These are phyloP conservation scores for Coleophoma cylindrospora DNA, from an alignment of 2,329 filamentous ascomycete species.

Conservation along the genomic window DNA sequence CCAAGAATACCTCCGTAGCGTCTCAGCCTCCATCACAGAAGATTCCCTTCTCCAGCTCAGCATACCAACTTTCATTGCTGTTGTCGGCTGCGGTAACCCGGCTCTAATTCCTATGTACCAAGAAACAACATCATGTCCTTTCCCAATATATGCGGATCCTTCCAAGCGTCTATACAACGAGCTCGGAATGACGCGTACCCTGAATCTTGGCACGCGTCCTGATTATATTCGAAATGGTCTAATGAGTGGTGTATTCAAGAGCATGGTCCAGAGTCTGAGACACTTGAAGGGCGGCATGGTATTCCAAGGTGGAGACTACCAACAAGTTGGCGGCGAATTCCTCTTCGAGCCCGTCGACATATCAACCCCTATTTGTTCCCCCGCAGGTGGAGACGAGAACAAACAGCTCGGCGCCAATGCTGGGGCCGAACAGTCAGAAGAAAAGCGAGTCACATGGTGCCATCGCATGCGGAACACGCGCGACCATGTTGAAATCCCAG, in stretches of 20 bases:
- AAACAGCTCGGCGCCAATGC: slow-evolving; percentile 8
- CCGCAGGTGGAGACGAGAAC: slow-evolving; percentile 4
- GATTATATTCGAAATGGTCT: slow-evolving; percentile 41
- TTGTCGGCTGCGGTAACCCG: slow-evolving; percentile 52
- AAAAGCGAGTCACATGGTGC: slow-evolving; percentile 69
- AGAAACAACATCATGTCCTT: slow-evolving; percentile 41
- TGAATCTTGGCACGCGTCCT: slow-evolving; percentile 39
- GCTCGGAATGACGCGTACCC: slow-evolving; percentile 46
- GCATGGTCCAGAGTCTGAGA: slow-evolving; percentile 39
- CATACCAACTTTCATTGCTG: slow-evolving; percentile 32
- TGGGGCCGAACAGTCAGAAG: slow-evolving; percentile 28
- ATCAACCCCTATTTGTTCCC: slow-evolving; percentile 11
- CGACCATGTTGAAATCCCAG: slow-evolving; percentile 69
- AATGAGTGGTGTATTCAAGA: slow-evolving; percentile 29
- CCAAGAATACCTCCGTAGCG: slow-evolving; percentile 27
- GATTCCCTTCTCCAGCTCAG: slow-evolving; percentile 23
- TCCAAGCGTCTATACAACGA: slow-evolving; percentile 45
- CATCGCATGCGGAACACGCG: slow-evolving; percentile 76
- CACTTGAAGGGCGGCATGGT: slow-evolving; percentile 32
- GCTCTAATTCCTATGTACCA: slow-evolving; percentile 49
- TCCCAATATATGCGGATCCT: slow-evolving; percentile 53
- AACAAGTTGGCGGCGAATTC: slow-evolving; percentile 43
- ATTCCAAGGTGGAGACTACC: slow-evolving; percentile 43
- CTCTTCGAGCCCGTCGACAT: slow-evolving; percentile 26
- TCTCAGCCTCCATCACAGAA: slow-evolving; percentile 22